These are phyloP conservation scores for Amanita fuliginea DNA, from an alignment of 768 basidiomycete species.

Conservation along the genomic window DNA sequence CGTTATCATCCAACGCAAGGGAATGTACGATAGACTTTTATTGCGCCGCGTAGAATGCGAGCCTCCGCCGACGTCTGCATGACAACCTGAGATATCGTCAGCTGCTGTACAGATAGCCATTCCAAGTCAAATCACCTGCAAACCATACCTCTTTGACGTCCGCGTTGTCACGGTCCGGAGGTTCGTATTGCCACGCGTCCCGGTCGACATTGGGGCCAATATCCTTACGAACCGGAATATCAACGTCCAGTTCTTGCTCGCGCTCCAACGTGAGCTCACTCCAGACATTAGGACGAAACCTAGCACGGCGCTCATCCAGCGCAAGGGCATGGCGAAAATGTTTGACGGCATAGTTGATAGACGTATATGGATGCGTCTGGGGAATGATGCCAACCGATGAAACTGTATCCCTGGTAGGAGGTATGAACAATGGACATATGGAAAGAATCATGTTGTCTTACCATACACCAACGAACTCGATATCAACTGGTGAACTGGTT, in stretches of 20 bases:
- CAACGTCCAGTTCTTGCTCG: conserved; percentile 16
- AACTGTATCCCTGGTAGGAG: conserved; percentile 14
- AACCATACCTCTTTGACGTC: conserved; percentile 18
- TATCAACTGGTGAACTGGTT: conserved; percentile 11
- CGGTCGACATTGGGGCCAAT: not conserved
- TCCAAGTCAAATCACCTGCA: conserved; percentile 8
- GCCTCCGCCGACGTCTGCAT: conserved; percentile 17
- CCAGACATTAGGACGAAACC: conserved; percentile 15
- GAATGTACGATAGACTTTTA: conserved; percentile 15
- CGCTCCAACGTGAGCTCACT: conserved; percentile 12
- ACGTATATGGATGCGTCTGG: conserved; percentile 13
- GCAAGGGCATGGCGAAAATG: conserved; percentile 15
- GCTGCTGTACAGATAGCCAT: not conserved
- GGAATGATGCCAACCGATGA: conserved; percentile 16
- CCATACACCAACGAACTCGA: conserved; percentile 25
- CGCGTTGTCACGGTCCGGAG: conserved; percentile 11
- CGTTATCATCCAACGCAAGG: conserved; percentile 20
- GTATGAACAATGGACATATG: not conserved
- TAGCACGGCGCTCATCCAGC: conserved; percentile 15
- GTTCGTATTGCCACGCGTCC: conserved; percentile 12
- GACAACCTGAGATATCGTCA: conserved; percentile 9
- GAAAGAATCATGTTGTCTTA: conserved; percentile 6
- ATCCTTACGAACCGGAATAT: conserved; percentile 8
- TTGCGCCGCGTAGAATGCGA: conserved; percentile 12
- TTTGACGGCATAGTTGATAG: conserved; percentile 14